Evolutionary conservation across 495 filamentous ascomycete genomes (phyloP).

Genomic region (Xylaria nigripes): DNA sequence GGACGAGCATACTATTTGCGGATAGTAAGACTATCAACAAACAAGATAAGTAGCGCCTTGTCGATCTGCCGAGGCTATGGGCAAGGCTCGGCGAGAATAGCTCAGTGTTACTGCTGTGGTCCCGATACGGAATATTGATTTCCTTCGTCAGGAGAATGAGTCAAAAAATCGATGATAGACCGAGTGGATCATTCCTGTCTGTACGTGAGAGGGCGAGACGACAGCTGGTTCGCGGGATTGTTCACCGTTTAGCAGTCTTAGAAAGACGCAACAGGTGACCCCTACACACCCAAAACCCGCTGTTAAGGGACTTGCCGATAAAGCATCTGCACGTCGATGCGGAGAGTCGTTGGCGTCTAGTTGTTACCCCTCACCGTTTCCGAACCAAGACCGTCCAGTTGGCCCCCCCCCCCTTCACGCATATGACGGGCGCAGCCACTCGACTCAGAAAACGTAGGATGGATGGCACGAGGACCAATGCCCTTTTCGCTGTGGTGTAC

Average conservation of each 20-base stretch:
- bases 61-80: background rate
- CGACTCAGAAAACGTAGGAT: background rate
- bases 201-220: background rate
- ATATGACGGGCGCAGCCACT: background rate
- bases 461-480: background rate
- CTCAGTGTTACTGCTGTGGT: background rate
- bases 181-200: background rate
- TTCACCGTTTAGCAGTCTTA: background rate
- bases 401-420: background rate
- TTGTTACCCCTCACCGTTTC: background rate
- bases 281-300: background rate
- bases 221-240: too few species aligned
- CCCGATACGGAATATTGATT: background rate
- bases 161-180: background rate
- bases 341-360: background rate
- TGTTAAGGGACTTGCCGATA: background rate
- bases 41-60: background rate
- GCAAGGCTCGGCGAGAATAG: background rate
- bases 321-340: background rate
- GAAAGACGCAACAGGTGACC: background rate
- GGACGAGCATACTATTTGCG: background rate
- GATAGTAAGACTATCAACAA: background rate
- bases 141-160: background rate
- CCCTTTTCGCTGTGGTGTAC: background rate
- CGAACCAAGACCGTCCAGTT: background rate